These are phyloP conservation scores for Haplosporangium sp. DNA, from an alignment of 371 early-diverging fungal species.

Conservation along the genomic window DNA sequence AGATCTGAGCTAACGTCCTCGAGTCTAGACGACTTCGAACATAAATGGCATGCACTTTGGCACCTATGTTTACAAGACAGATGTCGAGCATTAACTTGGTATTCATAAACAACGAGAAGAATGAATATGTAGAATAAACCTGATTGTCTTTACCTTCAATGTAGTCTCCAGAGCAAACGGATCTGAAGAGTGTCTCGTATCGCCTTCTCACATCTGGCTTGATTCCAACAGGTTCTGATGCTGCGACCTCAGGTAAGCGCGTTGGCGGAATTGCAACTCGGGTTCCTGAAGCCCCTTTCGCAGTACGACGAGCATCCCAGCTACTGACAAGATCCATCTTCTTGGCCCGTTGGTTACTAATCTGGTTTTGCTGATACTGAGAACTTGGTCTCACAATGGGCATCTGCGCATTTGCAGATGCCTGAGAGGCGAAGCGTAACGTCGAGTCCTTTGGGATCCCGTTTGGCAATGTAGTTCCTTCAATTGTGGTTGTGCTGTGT, in stretches of 20 bases:
- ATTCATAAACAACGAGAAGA: constrained; percentile 4
- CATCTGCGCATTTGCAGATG: neutral
- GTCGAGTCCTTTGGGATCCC: neutral
- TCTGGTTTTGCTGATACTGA: neutral
- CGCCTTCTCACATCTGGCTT: constrained; percentile 26
- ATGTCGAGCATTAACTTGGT: too few relatives aligned
- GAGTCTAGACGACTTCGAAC: constrained; percentile 49
- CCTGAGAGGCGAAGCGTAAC: neutral
- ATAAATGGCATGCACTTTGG: constrained; percentile 39
- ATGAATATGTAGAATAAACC: neutral
- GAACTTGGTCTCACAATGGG: too few relatives aligned
- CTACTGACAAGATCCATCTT: neutral
- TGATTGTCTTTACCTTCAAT: constrained; percentile 31
- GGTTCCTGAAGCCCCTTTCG: constrained; percentile 4
- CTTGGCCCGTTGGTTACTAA: neutral
- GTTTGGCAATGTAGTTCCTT: neutral
- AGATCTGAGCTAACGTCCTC: constrained; percentile 50
- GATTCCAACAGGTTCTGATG: constrained; percentile 16
- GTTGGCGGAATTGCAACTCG: constrained; percentile 21
- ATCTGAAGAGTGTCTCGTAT: constrained; percentile 34
- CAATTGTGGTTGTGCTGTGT: neutral
- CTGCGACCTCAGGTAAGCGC: constrained; percentile 8
- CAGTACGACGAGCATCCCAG: neutral
- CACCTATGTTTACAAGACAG: constrained; percentile 10
- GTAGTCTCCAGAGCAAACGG: constrained; percentile 16